A percentile compares a stretch with the other conserved stretches of the same genome.
Evolutionary conservation across 257 asterid genomes (phyloP).

Genomic region (Marsdenia floribunda): DNA sequence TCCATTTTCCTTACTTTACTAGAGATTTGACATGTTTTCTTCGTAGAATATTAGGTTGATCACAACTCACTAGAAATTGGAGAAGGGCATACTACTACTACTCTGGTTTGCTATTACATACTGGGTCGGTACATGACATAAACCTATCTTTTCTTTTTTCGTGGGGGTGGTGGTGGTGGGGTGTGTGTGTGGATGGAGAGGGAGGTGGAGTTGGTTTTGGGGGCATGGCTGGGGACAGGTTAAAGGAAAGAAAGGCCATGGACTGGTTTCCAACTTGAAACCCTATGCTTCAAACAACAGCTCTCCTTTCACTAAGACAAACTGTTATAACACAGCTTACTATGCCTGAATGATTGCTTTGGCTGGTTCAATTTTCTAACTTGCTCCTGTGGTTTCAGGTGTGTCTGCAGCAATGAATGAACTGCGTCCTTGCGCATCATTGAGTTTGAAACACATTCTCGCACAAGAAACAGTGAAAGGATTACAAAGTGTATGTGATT

Average conservation of each 20-base stretch:
- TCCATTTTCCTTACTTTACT: background rate
- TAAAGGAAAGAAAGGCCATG: background rate
- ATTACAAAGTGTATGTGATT: slow-evolving; percentile 74
- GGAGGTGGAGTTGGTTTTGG: too few relatives aligned
- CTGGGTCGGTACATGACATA: background rate
- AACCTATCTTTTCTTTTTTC: too few relatives aligned
- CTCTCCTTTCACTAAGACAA: background rate
- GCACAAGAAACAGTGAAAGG: slow-evolving; percentile 48
- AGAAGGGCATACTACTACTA: background rate
- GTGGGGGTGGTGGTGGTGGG: too few relatives aligned
- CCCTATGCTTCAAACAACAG: background rate
- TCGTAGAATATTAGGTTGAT: background rate
- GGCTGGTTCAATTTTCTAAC: background rate
- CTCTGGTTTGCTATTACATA: background rate
- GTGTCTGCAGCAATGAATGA: slow-evolving; percentile 97
- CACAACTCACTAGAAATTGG: background rate
- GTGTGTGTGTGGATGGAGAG: too few relatives aligned
- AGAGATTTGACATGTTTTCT: background rate
- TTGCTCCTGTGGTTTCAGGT: slow-evolving; percentile 38
- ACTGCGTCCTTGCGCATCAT: slow-evolving; percentile 89
- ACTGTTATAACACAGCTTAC: background rate
- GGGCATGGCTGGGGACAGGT: too few relatives aligned
- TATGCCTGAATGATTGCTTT: background rate
- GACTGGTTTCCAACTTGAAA: background rate
- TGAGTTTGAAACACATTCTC: slow-evolving; percentile 61